Percentiles rank a stretch among this genome's conserved stretches.
These are phyloP conservation scores for Prunus davidiana DNA, from an alignment of 306 rosid genomes.

Conservation along the genomic window DNA sequence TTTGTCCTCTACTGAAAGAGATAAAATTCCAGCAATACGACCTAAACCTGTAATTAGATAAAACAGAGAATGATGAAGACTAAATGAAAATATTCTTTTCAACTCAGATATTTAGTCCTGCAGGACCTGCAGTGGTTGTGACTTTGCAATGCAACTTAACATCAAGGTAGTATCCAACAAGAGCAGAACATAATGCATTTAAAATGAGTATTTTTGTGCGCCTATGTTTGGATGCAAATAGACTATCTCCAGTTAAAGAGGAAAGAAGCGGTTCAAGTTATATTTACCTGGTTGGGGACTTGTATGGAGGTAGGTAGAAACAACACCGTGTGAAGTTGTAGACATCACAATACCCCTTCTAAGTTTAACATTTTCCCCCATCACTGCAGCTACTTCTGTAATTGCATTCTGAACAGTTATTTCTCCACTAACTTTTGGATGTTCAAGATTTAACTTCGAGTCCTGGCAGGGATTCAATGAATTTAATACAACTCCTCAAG, in stretches of 20 bases:
- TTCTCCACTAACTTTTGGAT: slow-evolving; percentile 77
- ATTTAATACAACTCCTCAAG: slow-evolving; percentile 10
- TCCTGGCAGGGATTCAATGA: slow-evolving; percentile 36
- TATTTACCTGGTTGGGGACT: slow-evolving; percentile 79
- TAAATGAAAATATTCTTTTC: slow-evolving; percentile 3
- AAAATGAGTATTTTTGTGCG: not conserved
- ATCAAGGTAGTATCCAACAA: not conserved
- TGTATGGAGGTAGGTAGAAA: slow-evolving; percentile 88
- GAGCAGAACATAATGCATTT: not conserved
- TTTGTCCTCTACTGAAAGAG: slow-evolving; percentile 71
- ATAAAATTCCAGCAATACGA: slow-evolving; percentile 88
- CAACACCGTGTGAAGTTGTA: slow-evolving; percentile 51
- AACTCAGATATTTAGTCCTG: slow-evolving; percentile 1
- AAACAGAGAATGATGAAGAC: slow-evolving; percentile 2
- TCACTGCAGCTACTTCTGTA: slow-evolving; percentile 84
- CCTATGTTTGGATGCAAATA: not conserved
- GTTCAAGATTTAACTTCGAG: slow-evolving; percentile 64
- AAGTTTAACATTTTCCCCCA: slow-evolving; percentile 87
- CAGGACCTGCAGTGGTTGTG: not conserved
- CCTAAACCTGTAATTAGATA: slow-evolving; percentile 62
- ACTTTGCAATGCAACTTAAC: not conserved
- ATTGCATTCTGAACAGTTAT: slow-evolving; percentile 70
- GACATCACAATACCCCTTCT: slow-evolving; percentile 69
- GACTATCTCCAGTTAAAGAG: not conserved
- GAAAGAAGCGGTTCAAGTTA: not conserved